Evolutionary conservation across 2,329 filamentous ascomycete species (phyloP).

Genomic region (Ilyonectria mors-panacis): DNA sequence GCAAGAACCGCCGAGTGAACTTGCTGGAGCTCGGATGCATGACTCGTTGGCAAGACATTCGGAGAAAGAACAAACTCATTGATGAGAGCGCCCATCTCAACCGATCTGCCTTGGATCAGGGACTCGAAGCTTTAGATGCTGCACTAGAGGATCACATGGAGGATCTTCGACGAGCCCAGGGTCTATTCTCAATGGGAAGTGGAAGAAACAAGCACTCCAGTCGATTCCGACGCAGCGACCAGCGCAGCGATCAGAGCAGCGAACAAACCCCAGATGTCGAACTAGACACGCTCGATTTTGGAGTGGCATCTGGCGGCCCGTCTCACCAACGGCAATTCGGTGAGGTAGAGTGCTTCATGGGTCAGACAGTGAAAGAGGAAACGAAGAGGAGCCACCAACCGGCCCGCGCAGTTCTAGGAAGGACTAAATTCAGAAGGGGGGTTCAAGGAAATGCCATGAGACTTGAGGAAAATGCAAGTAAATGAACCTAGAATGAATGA

Average conservation of each 20-base stretch:
- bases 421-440: conserved; percentile 21
- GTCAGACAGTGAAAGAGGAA: conserved; percentile 56
- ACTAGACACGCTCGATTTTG: conserved; percentile 46
- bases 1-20: conserved; percentile 78
- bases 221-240: conserved; percentile 48
- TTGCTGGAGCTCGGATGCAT: conserved; percentile 78
- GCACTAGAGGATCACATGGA: conserved; percentile 56
- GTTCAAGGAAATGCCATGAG: conserved; percentile 3
- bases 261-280: conserved; percentile 50
- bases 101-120: conserved; percentile 53
- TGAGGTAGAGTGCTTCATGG: conserved; percentile 56
- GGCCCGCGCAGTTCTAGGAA: conserved; percentile 22
- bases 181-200: conserved; percentile 49
- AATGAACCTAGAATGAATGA: conserved; percentile 41
- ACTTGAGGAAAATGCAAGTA: conserved; percentile 19
- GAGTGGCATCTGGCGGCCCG: conserved; percentile 27
- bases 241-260: conserved; percentile 46
- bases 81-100: conserved; percentile 60
- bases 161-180: conserved; percentile 52
- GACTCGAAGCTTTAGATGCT: conserved; percentile 55
- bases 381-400: conserved; percentile 42
- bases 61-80: conserved; percentile 71
- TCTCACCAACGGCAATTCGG: conserved; percentile 35
- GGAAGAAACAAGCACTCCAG: conserved; percentile 43
- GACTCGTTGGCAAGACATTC: conserved; percentile 82